A percentile compares a stretch with the other conserved stretches of the same genome.
These are phyloP conservation scores for Piloderma croceum DNA, from an alignment of 768 basidiomycete species.

Conservation along the genomic window DNA sequence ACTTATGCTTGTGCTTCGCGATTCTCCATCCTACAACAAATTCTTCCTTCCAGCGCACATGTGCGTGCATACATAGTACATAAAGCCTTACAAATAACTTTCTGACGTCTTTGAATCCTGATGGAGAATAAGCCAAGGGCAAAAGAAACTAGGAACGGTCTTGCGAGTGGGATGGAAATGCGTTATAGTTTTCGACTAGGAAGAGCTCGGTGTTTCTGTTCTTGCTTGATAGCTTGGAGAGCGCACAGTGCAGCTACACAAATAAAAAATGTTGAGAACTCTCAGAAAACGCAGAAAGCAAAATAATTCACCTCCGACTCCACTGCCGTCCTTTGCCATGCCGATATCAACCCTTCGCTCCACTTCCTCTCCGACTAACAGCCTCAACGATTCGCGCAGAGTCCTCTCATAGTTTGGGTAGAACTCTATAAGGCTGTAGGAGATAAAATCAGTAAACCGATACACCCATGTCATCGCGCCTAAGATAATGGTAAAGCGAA, in stretches of 20 bases:
- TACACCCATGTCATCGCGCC: background rate
- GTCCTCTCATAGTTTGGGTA: slow-evolving; percentile 82
- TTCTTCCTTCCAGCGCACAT: too few relatives aligned
- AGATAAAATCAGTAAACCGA: background rate
- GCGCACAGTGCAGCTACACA: slow-evolving; percentile 79
- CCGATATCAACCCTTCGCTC: slow-evolving; percentile 82
- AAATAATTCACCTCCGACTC: slow-evolving; percentile 81
- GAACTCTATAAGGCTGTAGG: slow-evolving; percentile 77
- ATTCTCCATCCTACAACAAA: too few relatives aligned
- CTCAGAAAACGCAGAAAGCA: background rate
- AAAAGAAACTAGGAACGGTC: background rate
- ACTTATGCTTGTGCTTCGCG: too few relatives aligned
- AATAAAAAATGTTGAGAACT: background rate
- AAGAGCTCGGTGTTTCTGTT: background rate
- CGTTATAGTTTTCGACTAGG: too few relatives aligned
- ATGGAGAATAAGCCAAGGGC: background rate
- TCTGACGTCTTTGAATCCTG: background rate
- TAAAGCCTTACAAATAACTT: background rate
- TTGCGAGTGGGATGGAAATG: background rate
- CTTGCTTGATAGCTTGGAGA: slow-evolving; percentile 68
- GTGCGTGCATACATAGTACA: background rate
- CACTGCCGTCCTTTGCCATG: slow-evolving; percentile 95
- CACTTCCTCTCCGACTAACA: slow-evolving; percentile 72
- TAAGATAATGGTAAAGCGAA: slow-evolving; percentile 20
- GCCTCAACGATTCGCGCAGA: slow-evolving; percentile 68